Base-by-base conservation (phyloP, 495 filamentous ascomycete species). In the Aspergillus kassunensis region DNA sequence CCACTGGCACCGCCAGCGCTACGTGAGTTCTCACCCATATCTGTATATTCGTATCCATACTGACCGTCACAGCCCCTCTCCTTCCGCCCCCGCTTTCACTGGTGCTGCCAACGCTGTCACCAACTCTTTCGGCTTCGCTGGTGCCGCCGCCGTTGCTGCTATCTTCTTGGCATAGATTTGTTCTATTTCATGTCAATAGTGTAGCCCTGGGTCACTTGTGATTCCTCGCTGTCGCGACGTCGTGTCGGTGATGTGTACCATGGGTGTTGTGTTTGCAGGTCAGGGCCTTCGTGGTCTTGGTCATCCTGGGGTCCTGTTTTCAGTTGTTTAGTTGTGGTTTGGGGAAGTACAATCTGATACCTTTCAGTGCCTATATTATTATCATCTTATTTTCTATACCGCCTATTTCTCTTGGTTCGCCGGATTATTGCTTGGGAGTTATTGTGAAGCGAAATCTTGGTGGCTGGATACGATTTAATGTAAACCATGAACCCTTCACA, bases 161-260 rank as follows among this genome's bases (percentile, higher is more conserved):
- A 65, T 78, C 71, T 70, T 80, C 70, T 60, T 80, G 60, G 76
- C 72, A 62, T 80, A 80, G 69, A 74, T 60, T 62, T 56, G 58
- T 19, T 62, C 36, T 34, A 33, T 44, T 69, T 61, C 53, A 53
- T 66, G 59, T 60, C 46, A 52, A 58, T 61, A 65, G 55, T 60
- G 46, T 63, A 61, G 43, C 56, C 54, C 27, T 50, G 49, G 46
- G 42, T 49, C 46, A 40, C 46, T 63, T 49, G 35, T 60, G 57
- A 49, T 30, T 54, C 39, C 8, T 42, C 55, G 42, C 44, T 31
- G 30, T 54, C 51, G 43, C 40, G 35, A 45, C 61, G 50, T 61
- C 29, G 40, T 56, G 53, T 44, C 40, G 24, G 58, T 54, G 53
- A 19, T 42, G 25, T 34, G 33, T 39, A 51, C 39, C 15, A 11